phyloP scores from a whole-genome alignment of 768 basidiomycete genomes.

The Boletus vermiculosoides region DNA sequence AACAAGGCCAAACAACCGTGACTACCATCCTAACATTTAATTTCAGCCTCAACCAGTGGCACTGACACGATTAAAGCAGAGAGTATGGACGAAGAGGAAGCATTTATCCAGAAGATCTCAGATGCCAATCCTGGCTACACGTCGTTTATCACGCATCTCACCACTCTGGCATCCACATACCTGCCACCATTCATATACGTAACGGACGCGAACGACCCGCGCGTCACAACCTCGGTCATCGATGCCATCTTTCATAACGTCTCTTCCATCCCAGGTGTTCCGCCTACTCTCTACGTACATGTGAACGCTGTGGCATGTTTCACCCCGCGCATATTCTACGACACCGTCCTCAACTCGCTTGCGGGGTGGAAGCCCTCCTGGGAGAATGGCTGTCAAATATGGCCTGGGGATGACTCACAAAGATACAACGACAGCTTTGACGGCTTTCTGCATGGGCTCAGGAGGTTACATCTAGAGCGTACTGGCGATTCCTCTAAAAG shows the following conservation, averaged over 20 bases:
- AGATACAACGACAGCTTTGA: conserved; percentile 67
- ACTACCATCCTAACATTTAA: not conserved
- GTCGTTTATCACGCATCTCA: conserved; percentile 25
- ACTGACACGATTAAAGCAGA: not conserved
- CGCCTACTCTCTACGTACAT: conserved; percentile 41
- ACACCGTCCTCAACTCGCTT: conserved; percentile 61
- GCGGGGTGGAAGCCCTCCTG: conserved; percentile 55
- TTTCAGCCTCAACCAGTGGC: not conserved
- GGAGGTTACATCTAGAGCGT: conserved; percentile 34
- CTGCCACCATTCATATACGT: conserved; percentile 70
- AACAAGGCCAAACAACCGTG: conserved; percentile 14
- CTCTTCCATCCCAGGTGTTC: conserved; percentile 10
- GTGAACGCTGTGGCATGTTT: conserved; percentile 62
- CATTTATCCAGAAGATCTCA: conserved; percentile 1
- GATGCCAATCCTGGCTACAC: conserved; percentile 26
- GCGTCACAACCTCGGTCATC: conserved; percentile 43
- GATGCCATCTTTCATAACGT: conserved; percentile 15
- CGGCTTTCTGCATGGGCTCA: conserved; percentile 65
- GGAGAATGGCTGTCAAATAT: conserved; percentile 61
- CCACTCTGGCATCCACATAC: conserved; percentile 31
- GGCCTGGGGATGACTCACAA: conserved; percentile 42
- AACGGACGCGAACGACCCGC: conserved; percentile 52
- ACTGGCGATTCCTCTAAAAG: conserved; percentile 8
- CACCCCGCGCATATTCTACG: conserved; percentile 60
- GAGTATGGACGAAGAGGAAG: conserved; percentile 20